These are phyloP conservation scores for Dorcoceras hygrometricum DNA, from an alignment of 257 asterid species.

Conservation along the genomic window DNA sequence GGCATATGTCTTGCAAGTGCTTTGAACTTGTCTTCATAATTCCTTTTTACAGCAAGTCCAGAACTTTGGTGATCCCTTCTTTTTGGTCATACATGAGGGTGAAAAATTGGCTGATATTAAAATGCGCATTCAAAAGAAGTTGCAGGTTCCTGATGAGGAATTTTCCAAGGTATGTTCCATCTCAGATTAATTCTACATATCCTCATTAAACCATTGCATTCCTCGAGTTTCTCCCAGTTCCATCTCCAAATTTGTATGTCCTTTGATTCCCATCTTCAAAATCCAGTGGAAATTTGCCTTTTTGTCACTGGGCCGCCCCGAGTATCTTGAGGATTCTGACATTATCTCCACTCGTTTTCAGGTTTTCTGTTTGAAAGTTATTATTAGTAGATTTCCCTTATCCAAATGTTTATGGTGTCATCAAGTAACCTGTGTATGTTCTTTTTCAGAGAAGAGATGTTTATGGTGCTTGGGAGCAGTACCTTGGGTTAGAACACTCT, in stretches of 20 bases:
- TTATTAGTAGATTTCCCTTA: conserved; percentile 3
- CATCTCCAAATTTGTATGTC: conserved; percentile 15
- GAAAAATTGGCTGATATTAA: conserved; percentile 83
- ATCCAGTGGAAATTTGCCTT: conserved; percentile 93
- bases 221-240: conserved; percentile 4
- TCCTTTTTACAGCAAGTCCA: conserved; percentile 66
- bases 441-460: conserved; percentile 78
- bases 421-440: conserved; percentile 19
- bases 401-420: conserved; percentile 4
- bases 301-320: conserved; percentile 90
- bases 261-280: conserved; percentile 9
- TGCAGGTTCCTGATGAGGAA: conserved; percentile 87
- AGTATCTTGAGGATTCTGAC: conserved; percentile 87
- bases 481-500: conserved; percentile 94
- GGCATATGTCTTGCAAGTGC: not conserved
- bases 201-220: not conserved
- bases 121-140: conserved; percentile 77
- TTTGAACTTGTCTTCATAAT: conserved; percentile 9
- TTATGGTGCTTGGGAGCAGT: conserved; percentile 97
- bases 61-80: conserved; percentile 96
- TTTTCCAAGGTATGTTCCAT: conserved; percentile 59
- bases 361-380: conserved; percentile 38
- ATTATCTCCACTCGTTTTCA: conserved; percentile 76
- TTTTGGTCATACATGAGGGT: conserved; percentile 83
- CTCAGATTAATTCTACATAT: conserved; percentile 8